These are phyloP conservation scores for Neoscytalidium dimidiatum DNA, from an alignment of 2,329 filamentous ascomycete species.

Conservation along the genomic window DNA sequence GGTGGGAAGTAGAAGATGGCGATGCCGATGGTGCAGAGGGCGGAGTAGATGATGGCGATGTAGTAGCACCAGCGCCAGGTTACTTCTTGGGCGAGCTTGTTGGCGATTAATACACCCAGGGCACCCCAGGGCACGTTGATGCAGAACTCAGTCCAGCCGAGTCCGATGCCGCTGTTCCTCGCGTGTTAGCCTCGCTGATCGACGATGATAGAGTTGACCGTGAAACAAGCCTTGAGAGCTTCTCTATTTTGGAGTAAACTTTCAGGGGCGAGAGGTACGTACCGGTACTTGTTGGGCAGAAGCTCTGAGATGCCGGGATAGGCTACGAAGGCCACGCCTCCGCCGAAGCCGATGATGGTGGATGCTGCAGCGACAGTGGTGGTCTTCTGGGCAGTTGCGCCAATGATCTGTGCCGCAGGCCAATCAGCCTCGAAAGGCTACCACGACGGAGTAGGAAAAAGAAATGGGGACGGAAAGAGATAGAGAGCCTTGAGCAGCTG, in stretches of 20 bases:
- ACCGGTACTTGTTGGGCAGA: slow-evolving; percentile 26
- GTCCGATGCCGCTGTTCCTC: slow-evolving; percentile 27
- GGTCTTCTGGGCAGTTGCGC: slow-evolving; percentile 36
- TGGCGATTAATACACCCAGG: slow-evolving; percentile 50
- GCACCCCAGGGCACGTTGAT: slow-evolving; percentile 30
- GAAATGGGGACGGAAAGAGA: too few species aligned
- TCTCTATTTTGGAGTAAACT: neutral
- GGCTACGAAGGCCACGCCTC: slow-evolving; percentile 10
- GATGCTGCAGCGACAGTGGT: slow-evolving; percentile 32
- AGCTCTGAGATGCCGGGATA: slow-evolving; percentile 26
- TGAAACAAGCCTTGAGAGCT: neutral
- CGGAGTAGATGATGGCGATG: slow-evolving; percentile 48
- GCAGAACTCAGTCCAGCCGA: slow-evolving; percentile 28
- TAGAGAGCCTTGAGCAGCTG: neutral
- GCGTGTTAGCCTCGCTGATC: neutral
- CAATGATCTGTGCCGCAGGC: slow-evolving; percentile 38
- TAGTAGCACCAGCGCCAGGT: slow-evolving; percentile 43
- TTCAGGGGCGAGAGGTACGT: neutral
- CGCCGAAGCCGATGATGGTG: slow-evolving; percentile 3
- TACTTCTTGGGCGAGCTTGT: slow-evolving; percentile 26
- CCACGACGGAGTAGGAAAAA: neutral
- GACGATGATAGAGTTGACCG: neutral
- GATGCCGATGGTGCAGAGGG: slow-evolving; percentile 44
- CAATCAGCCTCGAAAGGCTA: slow-evolving; percentile 21
- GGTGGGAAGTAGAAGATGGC: slow-evolving; percentile 52